Conservation (phyloP, 225 moss, liverwort and hornwort genomes). For the Bryum argenteum region DNA sequence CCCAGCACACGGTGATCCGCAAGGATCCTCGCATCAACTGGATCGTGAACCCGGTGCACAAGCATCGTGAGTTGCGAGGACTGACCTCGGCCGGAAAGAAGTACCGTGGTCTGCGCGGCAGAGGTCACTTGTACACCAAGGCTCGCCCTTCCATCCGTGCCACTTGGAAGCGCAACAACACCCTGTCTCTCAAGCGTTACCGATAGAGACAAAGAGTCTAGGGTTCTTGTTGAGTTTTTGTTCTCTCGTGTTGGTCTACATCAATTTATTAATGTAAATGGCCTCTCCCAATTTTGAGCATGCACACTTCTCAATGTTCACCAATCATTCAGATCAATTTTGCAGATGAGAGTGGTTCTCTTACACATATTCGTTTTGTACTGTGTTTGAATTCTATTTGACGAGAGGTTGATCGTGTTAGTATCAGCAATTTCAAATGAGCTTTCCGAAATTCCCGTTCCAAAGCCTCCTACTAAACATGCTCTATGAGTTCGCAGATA, state of each 20-base stretch:
- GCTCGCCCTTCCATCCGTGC: conserved; percentile 71
- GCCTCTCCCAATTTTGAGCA: conserved; percentile 40
- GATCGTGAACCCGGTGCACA: conserved; percentile 83
- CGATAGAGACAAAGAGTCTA: conserved; percentile 45
- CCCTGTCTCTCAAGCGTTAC: conserved; percentile 73
- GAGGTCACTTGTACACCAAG: conserved; percentile 76
- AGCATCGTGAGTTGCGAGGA: conserved; percentile 87
- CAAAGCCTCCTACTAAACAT: too few species aligned
- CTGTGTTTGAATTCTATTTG: too few species aligned
- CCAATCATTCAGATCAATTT: too few species aligned
- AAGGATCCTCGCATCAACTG: conserved; percentile 86
- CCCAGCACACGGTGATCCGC: conserved; percentile 63
- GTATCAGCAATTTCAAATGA: too few species aligned
- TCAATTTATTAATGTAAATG: conserved; percentile 34
- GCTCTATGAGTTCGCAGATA: too few species aligned
- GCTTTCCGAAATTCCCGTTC: too few species aligned
- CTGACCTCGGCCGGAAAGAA: conserved; percentile 80
- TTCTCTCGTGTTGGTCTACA: conserved; percentile 37
- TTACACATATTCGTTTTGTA: too few species aligned
- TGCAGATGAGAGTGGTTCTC: too few species aligned
- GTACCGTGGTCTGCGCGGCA: conserved; percentile 84
- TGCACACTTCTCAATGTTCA: background rate
- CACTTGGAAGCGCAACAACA: conserved; percentile 81
- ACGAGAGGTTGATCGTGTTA: too few species aligned
- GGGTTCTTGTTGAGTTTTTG: conserved; percentile 9